Conservation (phyloP, 495 filamentous ascomycete species). For the Daldinia caldariorum region DNA sequence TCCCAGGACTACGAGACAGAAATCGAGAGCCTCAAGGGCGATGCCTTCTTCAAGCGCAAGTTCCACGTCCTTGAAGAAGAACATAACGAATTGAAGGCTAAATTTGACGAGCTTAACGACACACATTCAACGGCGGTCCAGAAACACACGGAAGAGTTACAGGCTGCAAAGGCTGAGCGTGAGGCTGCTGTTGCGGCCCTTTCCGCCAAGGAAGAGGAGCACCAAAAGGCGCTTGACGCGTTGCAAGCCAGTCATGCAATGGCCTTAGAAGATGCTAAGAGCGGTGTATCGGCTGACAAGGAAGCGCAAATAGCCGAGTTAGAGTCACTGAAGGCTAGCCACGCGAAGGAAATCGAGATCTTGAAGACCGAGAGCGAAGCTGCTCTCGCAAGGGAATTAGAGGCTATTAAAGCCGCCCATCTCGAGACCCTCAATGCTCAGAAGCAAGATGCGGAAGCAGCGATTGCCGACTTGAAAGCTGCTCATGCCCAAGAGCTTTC, state of each 20-base stretch:
- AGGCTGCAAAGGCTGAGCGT: slow-evolving; percentile 51
- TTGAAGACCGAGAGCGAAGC: slow-evolving; percentile 53
- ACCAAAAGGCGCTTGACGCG: slow-evolving; percentile 56
- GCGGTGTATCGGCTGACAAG: slow-evolving; percentile 49
- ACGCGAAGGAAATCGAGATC: slow-evolving; percentile 57
- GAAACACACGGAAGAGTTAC: slow-evolving; percentile 52
- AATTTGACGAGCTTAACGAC: slow-evolving; percentile 46
- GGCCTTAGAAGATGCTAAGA: slow-evolving; percentile 57
- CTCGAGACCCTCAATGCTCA: slow-evolving; percentile 49
- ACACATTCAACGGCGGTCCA: slow-evolving; percentile 53
- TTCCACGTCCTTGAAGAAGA: slow-evolving; percentile 61
- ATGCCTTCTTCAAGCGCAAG: slow-evolving; percentile 64
- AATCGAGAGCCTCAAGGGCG: slow-evolving; percentile 65
- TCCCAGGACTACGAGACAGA: slow-evolving; percentile 65
- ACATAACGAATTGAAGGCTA: slow-evolving; percentile 53
- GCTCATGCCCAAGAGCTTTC: slow-evolving; percentile 50
- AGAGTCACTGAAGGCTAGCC: slow-evolving; percentile 58
- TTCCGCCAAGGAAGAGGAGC: slow-evolving; percentile 53
- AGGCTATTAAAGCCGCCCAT: slow-evolving; percentile 54
- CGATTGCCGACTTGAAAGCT: slow-evolving; percentile 53
- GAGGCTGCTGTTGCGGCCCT: slow-evolving; percentile 50
- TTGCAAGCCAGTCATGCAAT: slow-evolving; percentile 58
- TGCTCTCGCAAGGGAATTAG: slow-evolving; percentile 52
- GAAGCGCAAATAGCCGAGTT: slow-evolving; percentile 52
- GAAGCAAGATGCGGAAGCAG: slow-evolving; percentile 43